Evolutionary conservation across 1,284 basidiomycete genomes (phyloP), one percentile per base, ranked within the genome.

Genomic region (Salmacisia buchloeana): DNA sequence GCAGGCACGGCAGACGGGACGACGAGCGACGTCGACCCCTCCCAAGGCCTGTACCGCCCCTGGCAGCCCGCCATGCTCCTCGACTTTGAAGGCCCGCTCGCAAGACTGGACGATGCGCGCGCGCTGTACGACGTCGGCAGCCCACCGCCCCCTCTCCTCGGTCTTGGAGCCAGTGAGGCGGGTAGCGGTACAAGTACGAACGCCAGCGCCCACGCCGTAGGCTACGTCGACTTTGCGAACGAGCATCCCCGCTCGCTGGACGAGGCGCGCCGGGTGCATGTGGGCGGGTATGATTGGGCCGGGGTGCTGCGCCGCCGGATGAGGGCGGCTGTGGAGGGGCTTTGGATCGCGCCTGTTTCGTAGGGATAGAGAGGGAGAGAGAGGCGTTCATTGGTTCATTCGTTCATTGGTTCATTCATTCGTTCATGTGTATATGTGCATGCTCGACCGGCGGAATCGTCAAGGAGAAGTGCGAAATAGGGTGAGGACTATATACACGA

Each of bases 61-160:
- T 75, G 65, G 66, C 64, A 43, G n/a, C n/a, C 70, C 18, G 71
- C 73, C 34, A 75, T 71, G 68, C 25, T 74, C 23, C 64, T 66
- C 21, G 74, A 77, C 65, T 79, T 73, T 59, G 64, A 63, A 33
- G 77, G 76, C 0, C 70, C 77, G 2, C 49, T 78, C 52, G 76
- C 77, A 3, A 66, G 65, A 18, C 43, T 77, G 13, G 68, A 73
- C 38, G 75, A 77, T 33, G 73, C 69, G 7, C 49, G 66, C 18
- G 60, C 36, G 5, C 61, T 75, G 12, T 71, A 69, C 29, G 59
- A 69, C 0, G 67, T 69, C 18, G 68, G 69, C n/a, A 68, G 61
- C 33, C 68, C 71, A 25, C 71, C 74, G 0, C 63, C 66, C 0
- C 66, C 65, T 1, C 39, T 73, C 1, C 72, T 73, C 10, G 69